phyloP scores from a whole-genome alignment of 2,329 filamentous ascomycete genomes.

The Albifimbria verrucaria region DNA sequence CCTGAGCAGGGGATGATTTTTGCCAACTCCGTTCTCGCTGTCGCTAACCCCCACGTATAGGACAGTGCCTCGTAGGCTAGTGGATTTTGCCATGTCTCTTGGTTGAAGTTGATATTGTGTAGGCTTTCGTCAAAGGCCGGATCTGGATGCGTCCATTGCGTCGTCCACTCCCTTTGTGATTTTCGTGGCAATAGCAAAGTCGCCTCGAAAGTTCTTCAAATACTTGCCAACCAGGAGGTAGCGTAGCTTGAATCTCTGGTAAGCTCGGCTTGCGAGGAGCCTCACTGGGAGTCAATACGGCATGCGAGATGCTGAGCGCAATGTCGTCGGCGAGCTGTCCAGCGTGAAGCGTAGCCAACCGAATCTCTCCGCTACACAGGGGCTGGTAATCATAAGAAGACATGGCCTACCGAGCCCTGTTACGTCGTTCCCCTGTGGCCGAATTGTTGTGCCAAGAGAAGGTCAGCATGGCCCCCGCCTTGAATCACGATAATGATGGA shows the following conservation, averaged over 20 bases:
- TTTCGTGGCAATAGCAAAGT: not conserved
- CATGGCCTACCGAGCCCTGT: not conserved
- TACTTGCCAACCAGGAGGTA: not conserved
- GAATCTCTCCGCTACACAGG: not conserved
- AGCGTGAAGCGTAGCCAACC: not conserved
- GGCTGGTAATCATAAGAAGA: not conserved
- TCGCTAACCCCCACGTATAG: not conserved
- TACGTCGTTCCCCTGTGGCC: not conserved
- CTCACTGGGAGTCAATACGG: not conserved
- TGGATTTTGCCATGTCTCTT: not conserved
- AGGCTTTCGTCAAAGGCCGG: not conserved
- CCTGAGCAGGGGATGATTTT: not conserved
- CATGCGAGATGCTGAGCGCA: conserved; percentile 1
- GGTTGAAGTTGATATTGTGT: not conserved
- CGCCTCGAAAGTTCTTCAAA: not conserved
- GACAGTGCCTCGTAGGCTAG: not conserved
- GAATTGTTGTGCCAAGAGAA: not conserved
- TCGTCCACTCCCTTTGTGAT: not conserved
- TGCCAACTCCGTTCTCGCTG: not conserved
- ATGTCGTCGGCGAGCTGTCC: not conserved
- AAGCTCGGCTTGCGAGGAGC: not conserved
- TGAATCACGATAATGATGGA: not conserved
- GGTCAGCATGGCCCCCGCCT: not conserved
- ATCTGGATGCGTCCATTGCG: not conserved
- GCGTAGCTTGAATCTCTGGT: not conserved